Evolutionary conservation across 208 protist species (phyloP), one percentile per base, ranked within the genome.

Genomic region (Wallacemonas sp.): DNA sequence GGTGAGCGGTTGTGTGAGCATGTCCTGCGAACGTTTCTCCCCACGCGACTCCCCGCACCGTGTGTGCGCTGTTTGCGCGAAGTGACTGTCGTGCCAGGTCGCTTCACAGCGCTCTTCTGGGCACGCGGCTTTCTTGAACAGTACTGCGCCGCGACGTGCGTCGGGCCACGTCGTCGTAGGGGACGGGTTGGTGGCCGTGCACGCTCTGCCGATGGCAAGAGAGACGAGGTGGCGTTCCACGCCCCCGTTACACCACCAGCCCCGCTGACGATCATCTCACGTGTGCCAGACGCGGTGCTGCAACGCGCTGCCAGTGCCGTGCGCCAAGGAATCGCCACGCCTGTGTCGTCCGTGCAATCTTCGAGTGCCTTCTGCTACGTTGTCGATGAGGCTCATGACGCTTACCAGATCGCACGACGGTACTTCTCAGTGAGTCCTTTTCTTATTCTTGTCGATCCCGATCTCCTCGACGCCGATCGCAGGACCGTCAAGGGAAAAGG

Each of bases 41-140:
- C 30, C 16, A 30, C 36, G 9, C 32, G 11, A 16, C 12, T 41
- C 0, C 32, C 52, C 34, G 4, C 16, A 5, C 12, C n/a, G 30
- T 38, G 12, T 11, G 26, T 4, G 47, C 24, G 32, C 30, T 9
- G 5, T 11, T 24, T 34, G 12, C 52, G 23, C 32, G 74, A 79
- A 21, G 60, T 74, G 2, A 65, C 70, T 9, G 68, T 79, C 27
- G 47, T 27, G 9, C 57, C 38, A 9, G 68, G 74, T n/a, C 9
- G 11, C 11, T 74, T 79, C 27, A 30, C 64, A 0, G 68, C 68
- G 11, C 62, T 79, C 49, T 79, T 79, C 41, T 21, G 38, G 52
- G 4, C 52, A 11, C 26, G 52, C 30, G 12, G n/a, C 14, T 58
- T 58, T 1, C 32, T 58, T 19, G 5, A 34, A 11, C 8, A 0